Conservation (phyloP, 2,329 filamentous ascomycete genomes). For the Corynespora cassiicola region DNA sequence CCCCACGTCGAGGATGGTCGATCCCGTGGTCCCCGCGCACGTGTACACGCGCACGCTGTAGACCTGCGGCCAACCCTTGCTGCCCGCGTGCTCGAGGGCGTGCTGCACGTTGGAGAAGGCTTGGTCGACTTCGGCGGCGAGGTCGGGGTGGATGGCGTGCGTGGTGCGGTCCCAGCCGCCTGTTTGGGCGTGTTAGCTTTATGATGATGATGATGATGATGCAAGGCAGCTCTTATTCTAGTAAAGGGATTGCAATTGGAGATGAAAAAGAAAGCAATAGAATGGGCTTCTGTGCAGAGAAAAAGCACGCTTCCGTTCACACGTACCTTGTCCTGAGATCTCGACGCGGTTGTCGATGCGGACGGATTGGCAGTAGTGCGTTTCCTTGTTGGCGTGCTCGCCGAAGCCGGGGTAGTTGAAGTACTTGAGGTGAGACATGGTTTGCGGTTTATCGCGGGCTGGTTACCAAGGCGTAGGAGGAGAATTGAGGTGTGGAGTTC, state of each 20-base stretch:
- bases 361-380: conserved; percentile 33
- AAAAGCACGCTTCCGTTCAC: too few relatives aligned
- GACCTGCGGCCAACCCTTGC: conserved; percentile 60
- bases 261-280: too few relatives aligned
- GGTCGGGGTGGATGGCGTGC: conserved; percentile 23
- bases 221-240: too few relatives aligned
- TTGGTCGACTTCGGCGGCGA: conserved; percentile 29
- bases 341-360: conserved; percentile 31
- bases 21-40: conserved; percentile 8
- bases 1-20: conserved; percentile 17
- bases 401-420: conserved; percentile 33
- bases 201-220: neutral
- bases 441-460: too few relatives aligned
- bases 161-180: conserved; percentile 33
- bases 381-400: conserved; percentile 21
- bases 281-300: too few relatives aligned
- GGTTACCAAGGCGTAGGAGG: too few relatives aligned
- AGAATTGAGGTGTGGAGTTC: too few relatives aligned
- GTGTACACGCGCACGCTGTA: conserved; percentile 30
- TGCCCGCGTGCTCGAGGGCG: conserved; percentile 58
- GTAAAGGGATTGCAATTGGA: too few relatives aligned
- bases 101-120: conserved; percentile 63
- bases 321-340: conserved; percentile 32
- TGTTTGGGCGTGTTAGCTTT: conserved; percentile 6
- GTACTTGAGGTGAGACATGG: conserved; percentile 30